Evolutionary conservation across 768 basidiomycete species (phyloP).

Genomic region (Podaxis sp.): DNA sequence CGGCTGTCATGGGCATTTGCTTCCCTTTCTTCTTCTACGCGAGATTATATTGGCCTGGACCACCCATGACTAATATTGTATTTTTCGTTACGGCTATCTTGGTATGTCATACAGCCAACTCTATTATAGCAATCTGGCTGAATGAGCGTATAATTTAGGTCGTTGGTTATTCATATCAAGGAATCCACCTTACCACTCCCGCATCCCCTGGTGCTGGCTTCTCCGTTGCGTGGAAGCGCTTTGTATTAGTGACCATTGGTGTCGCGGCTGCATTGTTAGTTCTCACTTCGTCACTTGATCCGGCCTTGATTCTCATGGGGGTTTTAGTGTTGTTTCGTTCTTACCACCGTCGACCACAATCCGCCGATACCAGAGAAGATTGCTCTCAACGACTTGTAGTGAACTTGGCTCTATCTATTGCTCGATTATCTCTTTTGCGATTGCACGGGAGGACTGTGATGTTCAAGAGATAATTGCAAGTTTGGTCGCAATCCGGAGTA

Average conservation of each 20-base stretch:
- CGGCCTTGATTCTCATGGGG: neutral
- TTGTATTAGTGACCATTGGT: conserved; percentile 65
- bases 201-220: conserved; percentile 57
- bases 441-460: conserved; percentile 47
- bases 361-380: conserved; percentile 64
- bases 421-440: conserved; percentile 68
- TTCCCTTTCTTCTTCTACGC: conserved; percentile 71
- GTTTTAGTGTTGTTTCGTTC: conserved; percentile 58
- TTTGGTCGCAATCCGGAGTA: conserved; percentile 70
- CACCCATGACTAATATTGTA: conserved; percentile 68
- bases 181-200: conserved; percentile 41
- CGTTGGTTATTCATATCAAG: conserved; percentile 71
- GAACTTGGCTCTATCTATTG: conserved; percentile 75
- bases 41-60: conserved; percentile 70
- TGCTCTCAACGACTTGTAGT: conserved; percentile 61
- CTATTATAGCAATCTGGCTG: neutral
- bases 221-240: conserved; percentile 70
- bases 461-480: conserved; percentile 54
- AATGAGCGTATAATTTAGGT: conserved; percentile 34
- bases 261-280: conserved; percentile 75
- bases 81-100: conserved; percentile 59
- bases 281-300: neutral
- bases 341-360: conserved; percentile 75
- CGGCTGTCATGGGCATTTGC: conserved; percentile 59
- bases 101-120: conserved; percentile 33